Base-by-base conservation (phyloP, 2,329 filamentous ascomycete species). In the Didymella keratinophila region DNA sequence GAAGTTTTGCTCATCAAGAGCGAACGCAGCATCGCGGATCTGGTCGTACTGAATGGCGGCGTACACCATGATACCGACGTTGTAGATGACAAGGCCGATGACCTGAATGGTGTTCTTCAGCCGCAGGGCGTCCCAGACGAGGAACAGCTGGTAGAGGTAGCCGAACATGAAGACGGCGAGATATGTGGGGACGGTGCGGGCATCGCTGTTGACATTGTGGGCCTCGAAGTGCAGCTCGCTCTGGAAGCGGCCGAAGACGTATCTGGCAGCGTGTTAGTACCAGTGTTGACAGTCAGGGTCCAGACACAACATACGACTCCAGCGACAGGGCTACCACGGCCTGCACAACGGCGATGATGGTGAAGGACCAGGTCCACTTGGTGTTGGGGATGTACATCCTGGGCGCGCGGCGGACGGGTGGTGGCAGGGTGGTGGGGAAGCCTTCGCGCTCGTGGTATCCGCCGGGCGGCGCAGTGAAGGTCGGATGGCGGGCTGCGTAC, bases 91-190 rank as follows among this genome's bases (percentile, higher is more conserved):
- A 28, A 99, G 84, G 43, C 95, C 95, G 68, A 99, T 98, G 75
- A 98, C 85, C 78, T 99, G 95, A 82, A 99, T 99, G 11, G 95
- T 99, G 80, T 99, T 99, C 79, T 97, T 97, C 74, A 94, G 83
- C 63, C 93, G 89, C 58, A 99, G 83, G 16, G 94, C 95, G 81
- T 99, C 95, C 85, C 93, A 98, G 12, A 95, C 91, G 52, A 99
- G 83, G 27, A 96, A 81, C 30, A 98, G 81, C 74, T 97, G 89
- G 80, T 98, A 99, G 57, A 99, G 78, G 80, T 96, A 98, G 61
- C 92, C 95, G 77, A 99, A 97, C 76, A 97, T 97, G 82, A 98
- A 97, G 45, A 99, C 87, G 23, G 94, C 92, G 58, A 99, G 84
- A 79, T 97, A 98, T 36, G 94, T 98, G 25, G 95, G 94, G 64